A percentile compares a stretch with the other conserved stretches of the same genome.
Conservation (phyloP, 768 basidiomycete species). For the Auricularia heimuer region DNA sequence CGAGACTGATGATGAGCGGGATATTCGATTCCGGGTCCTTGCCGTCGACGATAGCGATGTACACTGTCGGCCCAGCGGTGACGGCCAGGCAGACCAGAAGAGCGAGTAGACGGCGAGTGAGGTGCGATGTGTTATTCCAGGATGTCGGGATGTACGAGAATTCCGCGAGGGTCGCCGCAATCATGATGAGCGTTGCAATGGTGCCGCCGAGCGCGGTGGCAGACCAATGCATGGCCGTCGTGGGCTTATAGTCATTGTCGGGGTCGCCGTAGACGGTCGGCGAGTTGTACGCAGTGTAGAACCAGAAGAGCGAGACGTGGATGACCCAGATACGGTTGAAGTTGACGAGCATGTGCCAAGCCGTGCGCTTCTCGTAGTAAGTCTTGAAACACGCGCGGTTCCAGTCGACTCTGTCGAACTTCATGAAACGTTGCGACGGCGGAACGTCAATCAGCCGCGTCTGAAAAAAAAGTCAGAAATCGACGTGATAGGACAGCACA, state of each 20-base stretch:
- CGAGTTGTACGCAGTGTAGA: constrained; percentile 91
- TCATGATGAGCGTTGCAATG: constrained; percentile 95
- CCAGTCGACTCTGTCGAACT: constrained; percentile 96
- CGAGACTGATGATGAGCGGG: constrained; percentile 86
- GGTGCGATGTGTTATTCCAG: constrained; percentile 97
- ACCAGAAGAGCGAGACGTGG: constrained; percentile 91
- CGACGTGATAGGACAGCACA: constrained; percentile 2
- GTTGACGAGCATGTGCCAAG: constrained; percentile 95
- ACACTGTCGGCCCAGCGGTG: constrained; percentile 89
- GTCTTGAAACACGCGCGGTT: constrained; percentile 96
- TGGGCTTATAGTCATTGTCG: constrained; percentile 34
- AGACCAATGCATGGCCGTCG: constrained; percentile 82
- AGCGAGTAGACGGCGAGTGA: constrained; percentile 85
- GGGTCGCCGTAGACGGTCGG: constrained; percentile 67
- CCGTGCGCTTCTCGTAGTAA: constrained; percentile 94
- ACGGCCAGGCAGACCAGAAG: constrained; percentile 82
- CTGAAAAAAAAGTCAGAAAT: constrained; percentile 28
- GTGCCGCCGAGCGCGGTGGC: constrained; percentile 91
- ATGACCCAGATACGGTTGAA: constrained; percentile 99
- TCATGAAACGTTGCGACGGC: constrained; percentile 89
- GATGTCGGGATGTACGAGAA: constrained; percentile 97
- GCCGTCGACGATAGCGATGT: constrained; percentile 78
- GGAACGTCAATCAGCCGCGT: constrained; percentile 85
- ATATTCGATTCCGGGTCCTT: constrained; percentile 48
- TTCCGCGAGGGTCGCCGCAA: constrained; percentile 85